Conservation (phyloP, 2,329 filamentous ascomycete species). For the Monilinia polystroma region DNA sequence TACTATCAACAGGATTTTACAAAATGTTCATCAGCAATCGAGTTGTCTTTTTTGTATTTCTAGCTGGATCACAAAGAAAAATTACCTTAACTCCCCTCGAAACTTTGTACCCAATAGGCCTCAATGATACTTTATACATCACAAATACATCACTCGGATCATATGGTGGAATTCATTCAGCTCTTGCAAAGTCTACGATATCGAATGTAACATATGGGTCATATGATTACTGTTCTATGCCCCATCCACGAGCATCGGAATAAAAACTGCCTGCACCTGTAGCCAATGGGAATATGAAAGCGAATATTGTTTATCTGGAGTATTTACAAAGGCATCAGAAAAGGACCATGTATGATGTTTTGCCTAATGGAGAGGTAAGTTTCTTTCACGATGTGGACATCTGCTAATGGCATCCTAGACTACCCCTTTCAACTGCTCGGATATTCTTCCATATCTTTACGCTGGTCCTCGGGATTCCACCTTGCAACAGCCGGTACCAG, state of each 20-base stretch:
- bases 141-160: constrained; percentile 41
- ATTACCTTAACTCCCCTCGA: constrained; percentile 25
- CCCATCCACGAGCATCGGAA: constrained; percentile 41
- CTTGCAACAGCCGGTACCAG: constrained; percentile 33
- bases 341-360: constrained; percentile 43
- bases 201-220: constrained; percentile 34
- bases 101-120: constrained; percentile 41
- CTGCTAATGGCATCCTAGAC: constrained; percentile 33
- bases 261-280: constrained; percentile 40
- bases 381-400: background rate
- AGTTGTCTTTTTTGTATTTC: background rate
- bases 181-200: constrained; percentile 31
- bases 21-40: background rate
- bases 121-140: constrained; percentile 44
- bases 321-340: constrained; percentile 45
- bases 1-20: background rate
- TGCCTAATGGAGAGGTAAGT: constrained; percentile 43
- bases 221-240: constrained; percentile 45
- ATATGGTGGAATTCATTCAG: constrained; percentile 43
- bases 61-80: background rate
- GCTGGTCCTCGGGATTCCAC: constrained; percentile 33
- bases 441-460: constrained; percentile 43
- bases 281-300: constrained; percentile 35
- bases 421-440: constrained; percentile 43
- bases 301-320: constrained; percentile 42